These are phyloP conservation scores for Globisporangium perplexum DNA, from an alignment of 352 stramenopile genomes.

Conservation along the genomic window DNA sequence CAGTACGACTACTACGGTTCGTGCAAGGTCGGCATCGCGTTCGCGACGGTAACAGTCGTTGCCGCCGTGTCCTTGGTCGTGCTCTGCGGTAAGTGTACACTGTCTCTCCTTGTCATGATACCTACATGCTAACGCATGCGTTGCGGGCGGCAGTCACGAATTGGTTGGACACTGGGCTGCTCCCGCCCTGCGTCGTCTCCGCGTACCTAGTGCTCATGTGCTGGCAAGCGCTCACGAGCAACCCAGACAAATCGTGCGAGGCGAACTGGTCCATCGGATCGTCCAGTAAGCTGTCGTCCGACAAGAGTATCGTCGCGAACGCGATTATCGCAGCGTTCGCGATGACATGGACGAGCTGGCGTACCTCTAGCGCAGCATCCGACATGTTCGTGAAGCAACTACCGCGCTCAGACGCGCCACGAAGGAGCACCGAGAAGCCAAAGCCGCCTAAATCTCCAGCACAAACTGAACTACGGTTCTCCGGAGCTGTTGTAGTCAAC, in stretches of 20 bases:
- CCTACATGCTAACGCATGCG: neutral
- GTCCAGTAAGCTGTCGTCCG: slow-evolving; percentile 13
- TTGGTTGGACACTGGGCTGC: slow-evolving; percentile 66
- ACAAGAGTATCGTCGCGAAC: slow-evolving; percentile 38
- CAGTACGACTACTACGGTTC: slow-evolving; percentile 88
- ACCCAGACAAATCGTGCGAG: slow-evolving; percentile 43
- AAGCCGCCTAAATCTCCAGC: neutral
- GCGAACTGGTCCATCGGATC: slow-evolving; percentile 1
- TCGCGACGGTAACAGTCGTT: slow-evolving; percentile 87
- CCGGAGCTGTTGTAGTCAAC: slow-evolving; percentile 45
- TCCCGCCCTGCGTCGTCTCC: slow-evolving; percentile 69
- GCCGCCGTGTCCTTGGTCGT: slow-evolving; percentile 55
- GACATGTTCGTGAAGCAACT: slow-evolving; percentile 52
- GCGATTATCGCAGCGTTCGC: slow-evolving; percentile 47
- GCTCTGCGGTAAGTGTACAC: slow-evolving; percentile 24
- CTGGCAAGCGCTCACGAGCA: slow-evolving; percentile 65
- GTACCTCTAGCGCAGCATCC: slow-evolving; percentile 49
- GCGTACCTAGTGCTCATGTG: slow-evolving; percentile 72
- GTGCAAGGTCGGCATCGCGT: slow-evolving; percentile 71
- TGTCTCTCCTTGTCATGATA: neutral
- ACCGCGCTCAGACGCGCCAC: neutral
- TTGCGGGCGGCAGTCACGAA: slow-evolving; percentile 34
- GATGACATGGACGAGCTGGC: slow-evolving; percentile 69
- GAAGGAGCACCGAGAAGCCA: neutral
- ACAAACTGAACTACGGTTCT: slow-evolving; percentile 1